phyloP scores from a whole-genome alignment of 768 basidiomycete genomes.

The Tulasnella sp. region DNA sequence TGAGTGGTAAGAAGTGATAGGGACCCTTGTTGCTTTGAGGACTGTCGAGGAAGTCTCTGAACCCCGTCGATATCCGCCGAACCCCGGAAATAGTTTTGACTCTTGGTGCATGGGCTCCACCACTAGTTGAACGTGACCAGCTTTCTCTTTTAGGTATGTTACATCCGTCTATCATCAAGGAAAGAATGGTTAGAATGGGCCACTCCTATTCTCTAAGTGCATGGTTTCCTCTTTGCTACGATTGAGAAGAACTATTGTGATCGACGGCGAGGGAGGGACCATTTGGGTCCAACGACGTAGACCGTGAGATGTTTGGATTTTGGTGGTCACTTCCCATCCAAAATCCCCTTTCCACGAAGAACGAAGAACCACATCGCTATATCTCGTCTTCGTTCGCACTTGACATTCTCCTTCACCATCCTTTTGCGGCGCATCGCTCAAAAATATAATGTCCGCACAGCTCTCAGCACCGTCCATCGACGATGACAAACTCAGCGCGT shows the following conservation, averaged over 20 bases:
- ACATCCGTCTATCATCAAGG: neutral
- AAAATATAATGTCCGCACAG: neutral
- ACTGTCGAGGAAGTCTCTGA: neutral
- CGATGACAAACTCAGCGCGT: conserved; percentile 83
- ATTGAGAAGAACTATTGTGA: neutral
- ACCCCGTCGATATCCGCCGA: neutral
- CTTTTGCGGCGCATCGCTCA: neutral
- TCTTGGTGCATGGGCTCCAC: neutral
- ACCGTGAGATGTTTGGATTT: conserved; percentile 3
- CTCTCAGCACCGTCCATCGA: conserved; percentile 28
- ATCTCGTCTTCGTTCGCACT: neutral
- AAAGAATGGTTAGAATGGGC: too few relatives aligned
- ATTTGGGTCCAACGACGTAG: neutral
- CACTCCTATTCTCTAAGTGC: too few relatives aligned
- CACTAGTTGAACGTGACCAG: neutral
- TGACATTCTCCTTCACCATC: neutral
- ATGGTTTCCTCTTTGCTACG: neutral
- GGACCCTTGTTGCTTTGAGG: neutral
- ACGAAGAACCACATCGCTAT: neutral
- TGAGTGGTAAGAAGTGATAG: conserved; percentile 7
- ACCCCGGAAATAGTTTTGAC: conserved; percentile 2
- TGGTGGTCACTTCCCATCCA: neutral
- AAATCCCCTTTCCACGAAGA: conserved; percentile 1
- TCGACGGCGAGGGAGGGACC: neutral
- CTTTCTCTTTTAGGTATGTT: neutral